Percentiles rank a stretch among this genome's conserved stretches.
Evolutionary conservation across 495 filamentous ascomycete species (phyloP).

Genomic region (Bathelium albidoporum): DNA sequence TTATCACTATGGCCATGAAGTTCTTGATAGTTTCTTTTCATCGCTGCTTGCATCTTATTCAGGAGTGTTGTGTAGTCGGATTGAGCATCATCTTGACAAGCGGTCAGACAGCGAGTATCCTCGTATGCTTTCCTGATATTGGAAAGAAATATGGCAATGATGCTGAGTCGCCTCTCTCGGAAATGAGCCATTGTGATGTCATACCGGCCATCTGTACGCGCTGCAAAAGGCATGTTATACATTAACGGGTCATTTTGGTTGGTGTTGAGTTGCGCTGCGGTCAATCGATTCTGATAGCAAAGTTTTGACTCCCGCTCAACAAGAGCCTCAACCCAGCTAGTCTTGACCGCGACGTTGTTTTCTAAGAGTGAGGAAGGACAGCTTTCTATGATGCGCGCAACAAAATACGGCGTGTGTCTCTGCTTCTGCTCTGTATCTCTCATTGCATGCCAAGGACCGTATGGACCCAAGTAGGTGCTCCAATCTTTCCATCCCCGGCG

Average conservation of each 20-base stretch:
- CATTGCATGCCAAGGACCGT: slow-evolving; percentile 53
- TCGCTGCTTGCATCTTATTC: slow-evolving; percentile 49
- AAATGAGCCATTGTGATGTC: slow-evolving; percentile 47
- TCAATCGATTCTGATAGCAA: slow-evolving; percentile 58
- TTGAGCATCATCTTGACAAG: slow-evolving; percentile 31
- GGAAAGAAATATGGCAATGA: slow-evolving; percentile 51
- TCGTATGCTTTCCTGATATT: slow-evolving; percentile 52
- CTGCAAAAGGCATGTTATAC: slow-evolving; percentile 53
- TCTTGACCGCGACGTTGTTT: slow-evolving; percentile 42
- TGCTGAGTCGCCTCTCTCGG: slow-evolving; percentile 43
- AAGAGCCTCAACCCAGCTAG: slow-evolving; percentile 51
- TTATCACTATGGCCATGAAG: slow-evolving; percentile 33
- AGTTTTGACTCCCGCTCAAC: slow-evolving; percentile 56
- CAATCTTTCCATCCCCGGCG: slow-evolving; percentile 35
- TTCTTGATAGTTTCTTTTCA: slow-evolving; percentile 61
- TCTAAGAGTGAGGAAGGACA: background rate
- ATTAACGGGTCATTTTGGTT: slow-evolving; percentile 41
- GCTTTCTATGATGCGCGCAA: slow-evolving; percentile 38
- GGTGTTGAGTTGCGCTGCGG: slow-evolving; percentile 44
- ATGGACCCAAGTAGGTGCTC: slow-evolving; percentile 48
- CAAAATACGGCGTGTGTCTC: slow-evolving; percentile 52
- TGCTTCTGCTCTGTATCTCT: slow-evolving; percentile 53
- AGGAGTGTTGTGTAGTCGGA: slow-evolving; percentile 48
- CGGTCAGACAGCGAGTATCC: slow-evolving; percentile 24
- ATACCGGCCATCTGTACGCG: slow-evolving; percentile 33